Conservation (phyloP, 75 land plant genomes). For the Sequoiadendron giganteum region DNA sequence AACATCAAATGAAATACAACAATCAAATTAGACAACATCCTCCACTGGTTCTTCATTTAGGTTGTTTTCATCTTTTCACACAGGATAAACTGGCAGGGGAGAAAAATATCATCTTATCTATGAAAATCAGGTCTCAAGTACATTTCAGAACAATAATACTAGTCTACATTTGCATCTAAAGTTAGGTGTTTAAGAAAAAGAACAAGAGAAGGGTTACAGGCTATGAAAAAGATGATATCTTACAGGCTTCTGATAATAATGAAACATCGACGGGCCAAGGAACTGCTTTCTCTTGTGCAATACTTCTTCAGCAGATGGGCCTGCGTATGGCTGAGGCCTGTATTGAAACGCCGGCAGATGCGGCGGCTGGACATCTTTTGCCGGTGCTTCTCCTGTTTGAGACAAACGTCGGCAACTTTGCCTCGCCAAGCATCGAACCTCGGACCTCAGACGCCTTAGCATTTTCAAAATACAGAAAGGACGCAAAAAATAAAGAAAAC, state of each 20-base stretch:
- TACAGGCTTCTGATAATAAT: slow-evolving; percentile 91
- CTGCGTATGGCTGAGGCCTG: slow-evolving; percentile 71
- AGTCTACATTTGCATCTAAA: too few species aligned
- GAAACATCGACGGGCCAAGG: slow-evolving; percentile 77
- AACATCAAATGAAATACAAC: too few species aligned
- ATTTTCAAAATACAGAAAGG: not conserved
- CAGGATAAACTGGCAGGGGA: too few species aligned
- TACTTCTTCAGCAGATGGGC: slow-evolving; percentile 67
- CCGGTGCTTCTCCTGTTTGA: not conserved
- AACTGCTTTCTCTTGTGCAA: slow-evolving; percentile 72
- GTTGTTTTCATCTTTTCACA: too few species aligned
- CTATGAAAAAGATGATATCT: not conserved
- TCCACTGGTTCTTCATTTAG: too few species aligned
- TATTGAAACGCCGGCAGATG: slow-evolving; percentile 73
- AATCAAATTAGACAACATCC: too few species aligned
- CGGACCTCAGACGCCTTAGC: not conserved
- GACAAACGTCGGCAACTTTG: slow-evolving; percentile 13
- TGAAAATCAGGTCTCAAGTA: too few species aligned
- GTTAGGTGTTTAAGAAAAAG: too few species aligned
- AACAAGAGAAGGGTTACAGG: not conserved
- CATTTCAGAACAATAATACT: too few species aligned
- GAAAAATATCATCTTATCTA: too few species aligned
- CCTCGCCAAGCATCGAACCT: slow-evolving; percentile 21
- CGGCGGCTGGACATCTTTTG: slow-evolving; percentile 23
- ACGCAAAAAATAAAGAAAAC: not conserved